Conservation (phyloP, 306 rosid species). For the Amphicarpaea edgeworthii region DNA sequence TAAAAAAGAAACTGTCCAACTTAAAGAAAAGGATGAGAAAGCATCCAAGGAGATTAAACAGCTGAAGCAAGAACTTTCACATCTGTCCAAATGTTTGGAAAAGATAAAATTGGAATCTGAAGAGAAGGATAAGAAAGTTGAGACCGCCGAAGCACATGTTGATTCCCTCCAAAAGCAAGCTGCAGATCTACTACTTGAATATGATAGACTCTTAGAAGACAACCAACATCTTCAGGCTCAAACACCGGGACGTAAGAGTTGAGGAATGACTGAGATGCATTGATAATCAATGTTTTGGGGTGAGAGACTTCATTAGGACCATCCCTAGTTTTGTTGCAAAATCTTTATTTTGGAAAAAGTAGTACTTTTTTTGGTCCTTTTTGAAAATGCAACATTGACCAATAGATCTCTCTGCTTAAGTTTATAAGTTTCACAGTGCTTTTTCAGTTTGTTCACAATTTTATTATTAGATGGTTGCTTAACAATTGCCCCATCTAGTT, state of each 20-base stretch:
- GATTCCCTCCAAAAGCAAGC: conserved; percentile 81
- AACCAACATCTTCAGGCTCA: conserved; percentile 86
- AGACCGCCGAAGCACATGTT: conserved; percentile 77
- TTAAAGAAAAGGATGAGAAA: conserved; percentile 68
- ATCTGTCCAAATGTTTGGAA: conserved; percentile 63
- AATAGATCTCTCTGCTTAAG: background rate
- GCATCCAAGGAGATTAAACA: conserved; percentile 63
- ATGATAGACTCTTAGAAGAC: conserved; percentile 81
- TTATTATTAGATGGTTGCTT: conserved; percentile 32
- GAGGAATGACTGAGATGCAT: conserved; percentile 43
- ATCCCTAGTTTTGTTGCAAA: conserved; percentile 38
- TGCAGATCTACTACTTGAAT: conserved; percentile 82
- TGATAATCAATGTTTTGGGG: conserved; percentile 28
- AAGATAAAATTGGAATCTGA: conserved; percentile 66
- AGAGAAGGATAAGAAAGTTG: conserved; percentile 72
- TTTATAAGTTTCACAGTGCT: conserved; percentile 33
- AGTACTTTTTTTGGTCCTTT: conserved; percentile 34
- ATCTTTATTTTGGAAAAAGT: background rate
- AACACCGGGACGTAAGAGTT: conserved; percentile 51
- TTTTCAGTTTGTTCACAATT: conserved; percentile 1
- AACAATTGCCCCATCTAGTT: background rate
- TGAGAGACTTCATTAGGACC: conserved; percentile 26
- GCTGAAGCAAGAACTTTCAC: conserved; percentile 57
- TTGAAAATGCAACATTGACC: conserved; percentile 33
- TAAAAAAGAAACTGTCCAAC: conserved; percentile 55